Conservation (phyloP, 2,329 filamentous ascomycete genomes). For the Penicillium sp. region DNA sequence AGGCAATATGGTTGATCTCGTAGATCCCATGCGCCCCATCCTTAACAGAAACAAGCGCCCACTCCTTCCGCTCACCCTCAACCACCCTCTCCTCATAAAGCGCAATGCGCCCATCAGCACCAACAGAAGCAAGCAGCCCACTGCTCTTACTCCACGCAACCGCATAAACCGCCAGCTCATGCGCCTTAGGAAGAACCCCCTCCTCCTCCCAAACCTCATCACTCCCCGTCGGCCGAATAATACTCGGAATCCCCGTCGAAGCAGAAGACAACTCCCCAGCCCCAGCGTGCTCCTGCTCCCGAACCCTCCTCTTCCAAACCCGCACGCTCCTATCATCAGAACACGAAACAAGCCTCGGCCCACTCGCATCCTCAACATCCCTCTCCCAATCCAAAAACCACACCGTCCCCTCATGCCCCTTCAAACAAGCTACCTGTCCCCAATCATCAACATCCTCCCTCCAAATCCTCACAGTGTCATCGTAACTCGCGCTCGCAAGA, state of each 20-base stretch:
- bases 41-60: slow-evolving; percentile 70
- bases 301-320: slow-evolving; percentile 69
- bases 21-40: slow-evolving; percentile 84
- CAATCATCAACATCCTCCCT: slow-evolving; percentile 91
- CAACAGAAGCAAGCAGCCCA: slow-evolving; percentile 81
- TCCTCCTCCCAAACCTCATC: slow-evolving; percentile 86
- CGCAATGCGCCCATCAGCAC: slow-evolving; percentile 80
- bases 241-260: slow-evolving; percentile 74
- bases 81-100: slow-evolving; percentile 70
- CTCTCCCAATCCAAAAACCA: slow-evolving; percentile 78
- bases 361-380: slow-evolving; percentile 28
- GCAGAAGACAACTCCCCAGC: slow-evolving; percentile 31
- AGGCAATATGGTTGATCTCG: slow-evolving; percentile 89
- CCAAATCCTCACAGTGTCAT: slow-evolving; percentile 87
- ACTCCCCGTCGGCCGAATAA: slow-evolving; percentile 71
- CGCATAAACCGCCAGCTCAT: slow-evolving; percentile 81
- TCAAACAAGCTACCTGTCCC: slow-evolving; percentile 81
- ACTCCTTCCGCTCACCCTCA: slow-evolving; percentile 53
- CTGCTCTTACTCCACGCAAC: slow-evolving; percentile 78
- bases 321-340: slow-evolving; percentile 80
- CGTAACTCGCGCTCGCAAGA: slow-evolving; percentile 89
- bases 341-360: slow-evolving; percentile 71
- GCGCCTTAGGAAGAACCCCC: slow-evolving; percentile 69
- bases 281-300: slow-evolving; percentile 29
- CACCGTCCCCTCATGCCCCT: slow-evolving; percentile 81